Conservation (phyloP, 164 flowering plant species). For the Macadamia integrifolia region DNA sequence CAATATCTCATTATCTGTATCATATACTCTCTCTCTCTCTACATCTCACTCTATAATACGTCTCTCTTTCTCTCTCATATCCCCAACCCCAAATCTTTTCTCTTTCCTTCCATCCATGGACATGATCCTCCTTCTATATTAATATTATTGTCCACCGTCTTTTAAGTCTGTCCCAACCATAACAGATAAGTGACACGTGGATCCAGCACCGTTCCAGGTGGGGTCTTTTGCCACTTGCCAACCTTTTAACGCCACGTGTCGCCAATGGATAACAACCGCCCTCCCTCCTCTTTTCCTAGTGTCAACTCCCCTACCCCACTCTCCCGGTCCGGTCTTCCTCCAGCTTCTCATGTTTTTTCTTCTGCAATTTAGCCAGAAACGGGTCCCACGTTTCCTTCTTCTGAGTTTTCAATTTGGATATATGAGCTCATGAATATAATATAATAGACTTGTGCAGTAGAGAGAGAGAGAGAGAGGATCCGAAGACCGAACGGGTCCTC, state of each 20-base stretch:
- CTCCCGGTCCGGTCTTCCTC: background rate
- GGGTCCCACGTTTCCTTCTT: no score
- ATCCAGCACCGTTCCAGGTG: background rate
- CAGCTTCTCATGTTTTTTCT: background rate
- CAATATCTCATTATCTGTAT: background rate
- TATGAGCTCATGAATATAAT: no score
- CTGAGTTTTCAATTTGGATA: no score
- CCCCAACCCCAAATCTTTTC: background rate
- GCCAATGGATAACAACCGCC: conserved; percentile 1
- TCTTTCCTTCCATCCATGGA: background rate
- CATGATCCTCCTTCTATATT: no score
- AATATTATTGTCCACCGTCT: background rate
- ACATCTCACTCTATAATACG: background rate
- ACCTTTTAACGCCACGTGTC: conserved; percentile 1
- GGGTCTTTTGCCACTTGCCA: background rate
- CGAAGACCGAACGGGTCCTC: no score
- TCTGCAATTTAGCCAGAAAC: background rate
- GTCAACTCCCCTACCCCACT: background rate
- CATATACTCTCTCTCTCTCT: background rate
- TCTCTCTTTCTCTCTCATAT: no score
- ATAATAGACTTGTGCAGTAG: no score
- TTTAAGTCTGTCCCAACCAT: background rate
- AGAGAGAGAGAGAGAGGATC: background rate
- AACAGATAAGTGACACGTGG: conserved; percentile 8
- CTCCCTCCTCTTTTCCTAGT: background rate